Evolutionary conservation across 768 basidiomycete species (phyloP), one percentile per base, ranked within the genome.

Genomic region (Podaxis sp.): DNA sequence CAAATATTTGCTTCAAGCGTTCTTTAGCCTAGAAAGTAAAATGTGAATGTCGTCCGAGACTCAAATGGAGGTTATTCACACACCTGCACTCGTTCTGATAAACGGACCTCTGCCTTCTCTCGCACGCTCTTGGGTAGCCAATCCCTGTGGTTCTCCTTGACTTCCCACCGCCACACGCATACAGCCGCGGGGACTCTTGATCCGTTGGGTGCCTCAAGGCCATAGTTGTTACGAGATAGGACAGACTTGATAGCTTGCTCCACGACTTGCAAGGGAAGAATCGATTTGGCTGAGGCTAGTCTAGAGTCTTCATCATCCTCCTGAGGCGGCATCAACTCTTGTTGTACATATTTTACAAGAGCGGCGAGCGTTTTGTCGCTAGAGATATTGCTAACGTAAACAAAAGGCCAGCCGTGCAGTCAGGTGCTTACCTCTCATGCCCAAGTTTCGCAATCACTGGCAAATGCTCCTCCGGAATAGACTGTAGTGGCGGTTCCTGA

Each of bases 101-200:
- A 73, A 68, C 94, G 81, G 8, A 70, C 72, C 55, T 88, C 84
- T 0, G 82, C 85, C 69, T 83, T 91, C 65, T 89, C 86, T 65
- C 78, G 77, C 12, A 81, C 80, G 68, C 82, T 85, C 70, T 84
- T 87, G 0, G 91, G 90, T 36, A 94, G 71, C 83, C 88, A 89
- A 60, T 83, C 79, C 62, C 76, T 75, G 65, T 81, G 78, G 19
- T 79, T 66, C 2, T 84, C 80, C 67, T 84, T 85, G 11, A 91
- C 87, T 71, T 96, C 94, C 94, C 94, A 96, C 56, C 91, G 79
- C 93, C 92, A 96, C 22, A 90, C 76, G 64, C 83, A 87, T 37
- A 91, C 74, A n/a, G 83, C 76, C 6, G 87, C 84, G 13, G 89
- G 87, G 22, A 78, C 68, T 70, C 82, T 90, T 57, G 76, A 76